Evolutionary conservation across 768 basidiomycete species (phyloP).

Genomic region (Trametes maxima): DNA sequence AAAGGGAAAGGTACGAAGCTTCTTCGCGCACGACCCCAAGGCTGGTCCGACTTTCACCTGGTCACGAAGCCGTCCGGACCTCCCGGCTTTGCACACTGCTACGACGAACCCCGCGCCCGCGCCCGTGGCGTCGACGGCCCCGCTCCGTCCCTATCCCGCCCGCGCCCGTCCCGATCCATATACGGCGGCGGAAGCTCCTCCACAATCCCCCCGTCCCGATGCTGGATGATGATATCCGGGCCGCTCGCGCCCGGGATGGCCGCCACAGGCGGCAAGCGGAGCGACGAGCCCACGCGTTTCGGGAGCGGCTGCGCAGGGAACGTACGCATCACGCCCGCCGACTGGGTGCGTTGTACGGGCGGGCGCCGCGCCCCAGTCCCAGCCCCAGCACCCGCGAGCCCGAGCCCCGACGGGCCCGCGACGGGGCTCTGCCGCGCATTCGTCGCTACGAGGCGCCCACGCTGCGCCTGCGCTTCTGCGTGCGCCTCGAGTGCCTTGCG

Average conservation of each 20-base stretch:
- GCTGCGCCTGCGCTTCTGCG: conserved; percentile 23
- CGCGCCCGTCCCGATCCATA: conserved; percentile 22
- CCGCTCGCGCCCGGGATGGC: conserved; percentile 10
- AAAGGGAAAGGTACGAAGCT: no score
- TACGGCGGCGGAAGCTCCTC: conserved; percentile 47
- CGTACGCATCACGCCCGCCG: conserved; percentile 7
- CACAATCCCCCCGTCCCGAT: conserved; percentile 42
- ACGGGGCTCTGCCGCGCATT: not conserved
- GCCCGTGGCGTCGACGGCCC: not conserved
- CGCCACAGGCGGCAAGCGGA: conserved; percentile 15
- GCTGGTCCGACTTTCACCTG: no score
- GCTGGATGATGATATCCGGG: conserved; percentile 43
- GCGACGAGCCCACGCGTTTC: conserved; percentile 13
- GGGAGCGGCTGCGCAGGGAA: conserved; percentile 18
- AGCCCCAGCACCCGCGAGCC: not conserved
- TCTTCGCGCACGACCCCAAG: no score
- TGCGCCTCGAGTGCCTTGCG: conserved; percentile 24
- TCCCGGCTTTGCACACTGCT: not conserved
- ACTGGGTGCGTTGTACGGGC: conserved; percentile 13
- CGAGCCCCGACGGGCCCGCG: conserved; percentile 6
- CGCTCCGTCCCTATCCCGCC: not conserved
- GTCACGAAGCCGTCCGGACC: no score
- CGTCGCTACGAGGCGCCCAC: conserved; percentile 6
- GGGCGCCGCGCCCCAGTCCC: not conserved
- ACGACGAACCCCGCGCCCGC: not conserved